Percentiles rank a stretch among this genome's conserved stretches.
These are phyloP conservation scores for Artemisia princeps DNA, from an alignment of 140 eudicot genomes.

Conservation along the genomic window DNA sequence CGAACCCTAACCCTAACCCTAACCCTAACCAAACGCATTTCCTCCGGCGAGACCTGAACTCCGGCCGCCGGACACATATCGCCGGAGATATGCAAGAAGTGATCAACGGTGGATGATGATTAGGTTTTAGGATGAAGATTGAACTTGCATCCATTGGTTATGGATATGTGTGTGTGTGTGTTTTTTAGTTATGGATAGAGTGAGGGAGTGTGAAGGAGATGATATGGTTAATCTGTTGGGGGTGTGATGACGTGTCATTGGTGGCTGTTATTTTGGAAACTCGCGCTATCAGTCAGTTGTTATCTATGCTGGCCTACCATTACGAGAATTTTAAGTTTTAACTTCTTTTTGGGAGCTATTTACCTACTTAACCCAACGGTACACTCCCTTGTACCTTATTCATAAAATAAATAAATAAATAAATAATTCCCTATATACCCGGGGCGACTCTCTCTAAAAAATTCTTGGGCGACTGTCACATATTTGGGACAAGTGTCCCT, in stretches of 20 bases:
- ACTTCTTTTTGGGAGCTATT: too few species aligned
- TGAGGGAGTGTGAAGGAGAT: slow-evolving; percentile 17
- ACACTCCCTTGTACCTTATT: too few species aligned
- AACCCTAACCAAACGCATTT: slow-evolving; percentile 39
- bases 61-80: slow-evolving; percentile 21
- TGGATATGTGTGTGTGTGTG: neutral
- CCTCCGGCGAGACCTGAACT: slow-evolving; percentile 27
- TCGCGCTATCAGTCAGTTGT: slow-evolving; percentile 33
- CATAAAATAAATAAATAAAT: too few species aligned
- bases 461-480: too few species aligned
- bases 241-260: slow-evolving; percentile 30
- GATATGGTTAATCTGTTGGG: slow-evolving; percentile 29
- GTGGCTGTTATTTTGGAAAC: slow-evolving; percentile 27
- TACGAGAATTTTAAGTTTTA: too few species aligned
- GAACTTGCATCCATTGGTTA: slow-evolving; percentile 31
- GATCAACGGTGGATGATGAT: slow-evolving; percentile 29
- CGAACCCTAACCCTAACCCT: slow-evolving; percentile 30
- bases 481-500: too few species aligned
- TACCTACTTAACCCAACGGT: too few species aligned
- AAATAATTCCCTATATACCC: too few species aligned
- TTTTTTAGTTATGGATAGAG: slow-evolving; percentile 27
- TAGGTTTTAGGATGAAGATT: slow-evolving; percentile 26
- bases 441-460: too few species aligned
- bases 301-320: slow-evolving; percentile 23
- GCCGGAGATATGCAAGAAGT: slow-evolving; percentile 31